phyloP scores from a whole-genome alignment of 2,329 filamentous ascomycete genomes.

The Xylariaceae sp. region DNA sequence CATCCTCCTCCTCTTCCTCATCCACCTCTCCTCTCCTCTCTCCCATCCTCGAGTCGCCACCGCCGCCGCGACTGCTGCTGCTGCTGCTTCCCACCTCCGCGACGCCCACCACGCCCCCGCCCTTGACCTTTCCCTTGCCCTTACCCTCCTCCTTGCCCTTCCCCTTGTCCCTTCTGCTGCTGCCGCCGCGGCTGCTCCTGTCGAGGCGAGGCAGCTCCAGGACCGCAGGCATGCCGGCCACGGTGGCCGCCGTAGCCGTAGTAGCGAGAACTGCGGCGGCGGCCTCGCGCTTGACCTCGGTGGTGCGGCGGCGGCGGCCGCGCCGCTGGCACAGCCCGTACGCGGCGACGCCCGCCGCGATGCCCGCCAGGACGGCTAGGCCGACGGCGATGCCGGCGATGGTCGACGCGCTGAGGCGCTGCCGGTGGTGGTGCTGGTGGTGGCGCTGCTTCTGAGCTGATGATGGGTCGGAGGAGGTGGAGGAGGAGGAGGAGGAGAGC shows the following conservation, averaged over 20 bases:
- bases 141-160: too few species aligned
- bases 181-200: too few species aligned
- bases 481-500: neutral
- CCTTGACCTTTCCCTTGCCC: too few species aligned
- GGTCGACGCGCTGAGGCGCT: conserved; percentile 1
- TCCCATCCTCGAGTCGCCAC: too few species aligned
- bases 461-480: neutral
- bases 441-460: too few species aligned
- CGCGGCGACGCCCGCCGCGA: neutral
- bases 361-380: conserved; percentile 1
- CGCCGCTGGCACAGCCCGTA: neutral
- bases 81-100: too few species aligned
- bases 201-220: too few species aligned
- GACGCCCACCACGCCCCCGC: too few species aligned
- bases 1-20: neutral
- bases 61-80: too few species aligned
- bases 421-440: neutral
- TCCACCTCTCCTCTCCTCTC: too few species aligned
- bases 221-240: too few species aligned
- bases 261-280: neutral
- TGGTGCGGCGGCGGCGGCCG: neutral
- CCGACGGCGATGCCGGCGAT: conserved; percentile 3
- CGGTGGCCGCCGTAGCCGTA: neutral
- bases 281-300: conserved; percentile 2
- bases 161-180: too few species aligned